phyloP scores from a whole-genome alignment of 2,329 filamentous ascomycete species.

The Hymenoscyphus albidus region DNA sequence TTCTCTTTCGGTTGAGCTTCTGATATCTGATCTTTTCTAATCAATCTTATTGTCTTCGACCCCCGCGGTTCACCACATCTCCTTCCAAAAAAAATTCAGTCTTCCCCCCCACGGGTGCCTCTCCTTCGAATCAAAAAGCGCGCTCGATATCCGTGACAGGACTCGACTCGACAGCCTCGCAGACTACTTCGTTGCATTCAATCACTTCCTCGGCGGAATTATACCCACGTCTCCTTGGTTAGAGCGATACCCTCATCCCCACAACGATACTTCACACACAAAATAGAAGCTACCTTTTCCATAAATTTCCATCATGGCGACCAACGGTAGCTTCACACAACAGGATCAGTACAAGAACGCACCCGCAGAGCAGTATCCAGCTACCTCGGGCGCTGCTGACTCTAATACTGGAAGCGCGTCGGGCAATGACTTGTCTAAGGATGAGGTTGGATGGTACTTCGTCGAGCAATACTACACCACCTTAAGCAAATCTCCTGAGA shows the following conservation, averaged over 20 bases:
- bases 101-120: slow-evolving; percentile 12
- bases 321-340: slow-evolving; percentile 36
- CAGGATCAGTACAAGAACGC: slow-evolving; percentile 35
- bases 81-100: slow-evolving; percentile 17
- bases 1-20: slow-evolving; percentile 26
- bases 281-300: slow-evolving; percentile 8
- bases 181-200: slow-evolving; percentile 12
- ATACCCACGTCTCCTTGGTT: slow-evolving; percentile 1
- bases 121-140: slow-evolving; percentile 21
- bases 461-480: slow-evolving; percentile 99
- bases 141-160: slow-evolving; percentile 32
- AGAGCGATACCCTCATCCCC: slow-evolving; percentile 16
- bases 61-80: slow-evolving; percentile 16
- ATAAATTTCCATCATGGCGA: slow-evolving; percentile 28
- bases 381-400: slow-evolving; percentile 32
- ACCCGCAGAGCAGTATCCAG: slow-evolving; percentile 33
- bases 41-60: slow-evolving; percentile 29
- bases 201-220: slow-evolving; percentile 5
- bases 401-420: slow-evolving; percentile 33
- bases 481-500: slow-evolving; percentile 88
- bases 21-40: slow-evolving; percentile 25
- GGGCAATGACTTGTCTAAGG: slow-evolving; percentile 62
- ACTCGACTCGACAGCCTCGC: slow-evolving; percentile 27
- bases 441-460: slow-evolving; percentile 99
- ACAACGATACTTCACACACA: not conserved